Base-by-base conservation (phyloP, 2,329 filamentous ascomycete species). In the Ambrosiella beaveri region DNA sequence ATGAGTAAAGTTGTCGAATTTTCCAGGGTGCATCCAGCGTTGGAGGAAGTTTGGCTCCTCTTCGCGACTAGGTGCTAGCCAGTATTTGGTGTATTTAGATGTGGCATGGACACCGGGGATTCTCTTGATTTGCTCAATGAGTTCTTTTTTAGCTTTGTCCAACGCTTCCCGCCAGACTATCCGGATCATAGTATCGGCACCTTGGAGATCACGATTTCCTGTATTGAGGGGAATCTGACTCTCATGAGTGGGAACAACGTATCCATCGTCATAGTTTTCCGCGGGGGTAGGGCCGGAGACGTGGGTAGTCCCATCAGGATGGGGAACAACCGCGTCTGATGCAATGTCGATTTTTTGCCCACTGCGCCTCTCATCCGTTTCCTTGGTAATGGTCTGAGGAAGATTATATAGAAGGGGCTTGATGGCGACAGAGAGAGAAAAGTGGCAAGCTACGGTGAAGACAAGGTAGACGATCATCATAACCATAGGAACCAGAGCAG, bases 1-100 rank as follows among this genome's bases (percentile, higher is more conserved):
- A 2, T 80, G 74, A 15, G 76, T 71, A 67, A 93, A 94, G 70
- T 88, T 81, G 62, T 80, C 75, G 68, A 88, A 86, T 58, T 81
- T 75, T 71, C 91, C 86, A 0, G 89, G 89, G 64, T 86, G 85
- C 60, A 95, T 71, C 73, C 86, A 95, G 62, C 80, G 81, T 41
- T 74, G 68, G 49, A 88, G 63, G 53, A 85, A 68, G 61, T 78
- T 78, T n/a, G 71, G 72, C 1, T 65, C 61, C 1, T 64, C 56
- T 41, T 67, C 64, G 27, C 63, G 63, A 1, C 64, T 61, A 3
- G 68, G 64, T 5, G 64, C 62, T 1, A 65, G 59, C 49, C 66
- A 66, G 19, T 67, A 61, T 11, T 41, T 41, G 3, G 52, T 54
- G 15, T 54, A 54, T 12, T 65, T 62, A 54, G 37, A 68, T 54